Evolutionary conservation across 2,329 filamentous ascomycete genomes (phyloP).

Genomic region (Hymenoscyphus infarciens): DNA sequence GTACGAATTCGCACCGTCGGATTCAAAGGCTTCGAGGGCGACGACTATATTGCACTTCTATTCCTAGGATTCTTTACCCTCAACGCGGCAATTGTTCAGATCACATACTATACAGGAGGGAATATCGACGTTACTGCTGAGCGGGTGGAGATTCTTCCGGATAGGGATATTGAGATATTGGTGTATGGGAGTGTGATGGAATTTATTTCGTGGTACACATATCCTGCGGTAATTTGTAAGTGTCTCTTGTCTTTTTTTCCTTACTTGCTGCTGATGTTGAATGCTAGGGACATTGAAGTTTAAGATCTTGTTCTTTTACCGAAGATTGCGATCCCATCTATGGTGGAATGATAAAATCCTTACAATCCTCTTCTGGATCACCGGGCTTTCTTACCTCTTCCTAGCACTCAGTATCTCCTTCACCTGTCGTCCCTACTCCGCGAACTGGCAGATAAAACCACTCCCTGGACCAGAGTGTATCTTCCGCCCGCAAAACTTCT

Average conservation of each 20-base stretch:
- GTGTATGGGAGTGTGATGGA: conserved; percentile 2
- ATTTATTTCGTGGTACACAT: conserved; percentile 8
- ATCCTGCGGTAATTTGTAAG: conserved; percentile 6
- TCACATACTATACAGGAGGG: conserved; percentile 31
- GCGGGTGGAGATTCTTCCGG: not conserved
- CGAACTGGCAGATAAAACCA: conserved; percentile 7
- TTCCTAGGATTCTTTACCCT: conserved; percentile 37
- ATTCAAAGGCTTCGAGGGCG: conserved; percentile 37
- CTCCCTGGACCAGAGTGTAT: not conserved
- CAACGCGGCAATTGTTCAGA: conserved; percentile 37
- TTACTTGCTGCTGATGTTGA: not conserved
- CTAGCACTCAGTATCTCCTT: not conserved
- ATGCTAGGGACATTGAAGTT: conserved; percentile 8
- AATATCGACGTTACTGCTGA: conserved; percentile 6
- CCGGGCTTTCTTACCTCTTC: not conserved
- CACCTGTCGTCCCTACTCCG: conserved; percentile 9
- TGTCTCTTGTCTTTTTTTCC: not conserved
- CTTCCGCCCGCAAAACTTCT: conserved; percentile 9
- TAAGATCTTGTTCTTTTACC: conserved; percentile 8
- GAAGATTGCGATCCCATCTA: not conserved
- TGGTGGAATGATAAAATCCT: conserved; percentile 8
- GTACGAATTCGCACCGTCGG: conserved; percentile 40
- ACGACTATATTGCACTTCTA: conserved; percentile 39
- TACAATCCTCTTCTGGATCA: not conserved
- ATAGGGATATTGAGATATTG: conserved; percentile 4